A percentile compares a stretch with the other conserved stretches of the same genome.
phyloP scores from a whole-genome alignment of 306 rosid species.

The Acacia confusa region DNA sequence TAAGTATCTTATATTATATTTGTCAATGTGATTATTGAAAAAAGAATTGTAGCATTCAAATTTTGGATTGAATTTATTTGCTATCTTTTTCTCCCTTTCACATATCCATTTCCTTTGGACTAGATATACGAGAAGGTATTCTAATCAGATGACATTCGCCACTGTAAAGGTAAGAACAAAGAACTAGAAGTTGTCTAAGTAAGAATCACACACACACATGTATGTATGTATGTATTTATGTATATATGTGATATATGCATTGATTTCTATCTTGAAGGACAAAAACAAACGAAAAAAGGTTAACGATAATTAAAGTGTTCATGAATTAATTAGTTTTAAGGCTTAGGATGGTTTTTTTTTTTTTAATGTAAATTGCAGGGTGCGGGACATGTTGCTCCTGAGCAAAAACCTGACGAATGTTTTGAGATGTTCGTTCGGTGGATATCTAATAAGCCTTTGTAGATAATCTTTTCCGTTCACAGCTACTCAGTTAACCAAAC shows the following conservation, averaged over 20 bases:
- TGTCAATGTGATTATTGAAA: background rate
- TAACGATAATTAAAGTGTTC: background rate
- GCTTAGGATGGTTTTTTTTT: background rate
- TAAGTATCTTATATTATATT: too few relatives aligned
- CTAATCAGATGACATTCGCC: conserved; percentile 2
- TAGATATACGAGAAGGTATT: background rate
- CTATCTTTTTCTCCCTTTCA: too few relatives aligned
- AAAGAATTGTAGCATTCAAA: background rate
- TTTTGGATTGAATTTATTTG: background rate
- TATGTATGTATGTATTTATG: too few relatives aligned
- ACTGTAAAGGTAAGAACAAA: background rate
- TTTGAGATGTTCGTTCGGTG: background rate
- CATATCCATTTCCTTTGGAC: background rate
- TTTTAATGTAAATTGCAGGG: background rate
- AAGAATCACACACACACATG: too few relatives aligned
- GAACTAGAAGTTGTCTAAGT: too few relatives aligned
- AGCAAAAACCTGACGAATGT: background rate
- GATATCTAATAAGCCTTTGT: background rate
- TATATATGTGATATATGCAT: too few relatives aligned
- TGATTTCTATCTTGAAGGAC: too few relatives aligned
- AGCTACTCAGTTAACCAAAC: background rate
- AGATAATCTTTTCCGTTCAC: background rate
- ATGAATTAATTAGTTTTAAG: background rate
- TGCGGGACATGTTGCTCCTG: background rate
- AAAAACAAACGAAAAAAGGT: too few relatives aligned